Conservation (phyloP, 352 stramenopile species). For the Phytophthora fragariaefolia region DNA sequence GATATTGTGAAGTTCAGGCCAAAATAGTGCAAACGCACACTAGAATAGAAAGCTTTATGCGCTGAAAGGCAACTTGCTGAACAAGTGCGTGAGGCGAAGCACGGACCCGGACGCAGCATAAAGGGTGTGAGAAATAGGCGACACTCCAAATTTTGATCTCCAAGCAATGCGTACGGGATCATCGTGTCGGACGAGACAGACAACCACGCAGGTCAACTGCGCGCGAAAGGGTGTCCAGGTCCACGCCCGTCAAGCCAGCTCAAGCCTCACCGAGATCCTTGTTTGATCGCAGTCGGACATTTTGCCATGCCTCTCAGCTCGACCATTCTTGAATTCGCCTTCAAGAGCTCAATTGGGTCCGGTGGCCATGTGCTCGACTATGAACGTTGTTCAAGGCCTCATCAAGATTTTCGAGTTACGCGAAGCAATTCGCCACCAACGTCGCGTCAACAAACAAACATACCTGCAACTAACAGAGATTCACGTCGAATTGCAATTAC, state of each 20-base stretch:
- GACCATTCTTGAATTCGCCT: conserved; percentile 23
- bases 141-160: conserved; percentile 10
- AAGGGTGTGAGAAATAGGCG: conserved; percentile 4
- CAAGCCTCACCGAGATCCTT: conserved; percentile 21
- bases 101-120: background rate
- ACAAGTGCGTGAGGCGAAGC: background rate
- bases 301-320: background rate
- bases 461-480: conserved; percentile 34
- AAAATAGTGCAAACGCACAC: background rate
- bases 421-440: conserved; percentile 34
- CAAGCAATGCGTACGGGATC: conserved; percentile 17
- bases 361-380: conserved; percentile 12
- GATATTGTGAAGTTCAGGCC: background rate
- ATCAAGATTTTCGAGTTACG: conserved; percentile 33
- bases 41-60: too few species aligned
- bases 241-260: conserved; percentile 4
- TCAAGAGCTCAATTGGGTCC: background rate
- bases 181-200: conserved; percentile 20
- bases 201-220: conserved; percentile 15
- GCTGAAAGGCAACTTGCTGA: background rate
- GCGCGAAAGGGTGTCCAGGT: conserved; percentile 5
- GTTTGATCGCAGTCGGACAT: background rate
- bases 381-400: conserved; percentile 21
- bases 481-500: conserved; percentile 26
- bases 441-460: conserved; percentile 26